Conservation (phyloP, 2,329 filamentous ascomycete species). For the Aotearoamyces nothofagi region DNA sequence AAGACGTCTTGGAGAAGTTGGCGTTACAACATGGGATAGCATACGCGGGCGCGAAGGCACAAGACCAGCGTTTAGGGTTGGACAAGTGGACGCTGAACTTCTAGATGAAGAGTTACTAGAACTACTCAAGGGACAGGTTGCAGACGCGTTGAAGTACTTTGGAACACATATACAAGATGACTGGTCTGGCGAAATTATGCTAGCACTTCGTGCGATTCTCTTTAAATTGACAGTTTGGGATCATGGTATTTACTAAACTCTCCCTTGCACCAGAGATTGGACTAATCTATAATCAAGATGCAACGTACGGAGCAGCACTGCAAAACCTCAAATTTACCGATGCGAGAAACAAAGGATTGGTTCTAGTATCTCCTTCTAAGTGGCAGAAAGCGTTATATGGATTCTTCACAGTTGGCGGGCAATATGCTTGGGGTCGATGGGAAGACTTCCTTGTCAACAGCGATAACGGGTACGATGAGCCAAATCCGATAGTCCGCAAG, state of each 20-base stretch:
- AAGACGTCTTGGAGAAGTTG: slow-evolving; percentile 33
- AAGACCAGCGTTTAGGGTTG: slow-evolving; percentile 76
- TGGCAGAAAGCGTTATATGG: slow-evolving; percentile 80
- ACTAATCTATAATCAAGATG: slow-evolving; percentile 30
- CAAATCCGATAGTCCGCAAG: slow-evolving; percentile 31
- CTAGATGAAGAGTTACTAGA: slow-evolving; percentile 83
- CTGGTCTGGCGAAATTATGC: slow-evolving; percentile 72
- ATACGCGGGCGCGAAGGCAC: slow-evolving; percentile 64
- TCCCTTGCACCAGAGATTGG: background rate
- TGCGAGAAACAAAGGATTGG: slow-evolving; percentile 48
- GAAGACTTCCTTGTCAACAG: slow-evolving; percentile 69
- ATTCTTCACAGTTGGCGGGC: slow-evolving; percentile 69
- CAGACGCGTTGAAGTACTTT: slow-evolving; percentile 77
- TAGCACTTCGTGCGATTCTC: slow-evolving; percentile 60
- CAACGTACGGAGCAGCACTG: slow-evolving; percentile 82
- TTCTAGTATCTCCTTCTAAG: slow-evolving; percentile 54
- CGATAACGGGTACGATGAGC: slow-evolving; percentile 59
- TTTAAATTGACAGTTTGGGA: slow-evolving; percentile 98
- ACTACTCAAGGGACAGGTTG: slow-evolving; percentile 75
- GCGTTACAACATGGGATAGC: slow-evolving; percentile 48
- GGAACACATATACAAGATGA: slow-evolving; percentile 68
- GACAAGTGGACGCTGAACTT: slow-evolving; percentile 90
- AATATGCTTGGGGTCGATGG: slow-evolving; percentile 86
- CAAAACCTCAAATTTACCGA: slow-evolving; percentile 88
- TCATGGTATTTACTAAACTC: slow-evolving; percentile 36